phyloP scores from a whole-genome alignment of 768 basidiomycete species.

The Hygrophorus russula region DNA sequence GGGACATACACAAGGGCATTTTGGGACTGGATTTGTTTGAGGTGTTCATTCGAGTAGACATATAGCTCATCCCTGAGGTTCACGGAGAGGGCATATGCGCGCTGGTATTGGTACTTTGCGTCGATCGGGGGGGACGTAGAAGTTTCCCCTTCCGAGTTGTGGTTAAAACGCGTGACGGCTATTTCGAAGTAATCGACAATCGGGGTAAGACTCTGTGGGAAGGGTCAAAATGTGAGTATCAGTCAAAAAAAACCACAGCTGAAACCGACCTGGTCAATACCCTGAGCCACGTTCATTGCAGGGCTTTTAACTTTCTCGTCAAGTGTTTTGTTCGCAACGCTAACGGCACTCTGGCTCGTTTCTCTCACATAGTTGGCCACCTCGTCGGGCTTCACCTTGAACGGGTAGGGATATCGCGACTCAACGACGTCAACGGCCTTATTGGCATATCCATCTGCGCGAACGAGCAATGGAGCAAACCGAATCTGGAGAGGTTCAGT shows the following conservation, averaged over 20 bases:
- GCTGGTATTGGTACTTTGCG: slow-evolving; percentile 69
- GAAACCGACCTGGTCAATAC: slow-evolving; percentile 60
- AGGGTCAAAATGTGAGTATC: slow-evolving; percentile 5
- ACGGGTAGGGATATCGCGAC: slow-evolving; percentile 65
- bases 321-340: slow-evolving; percentile 45
- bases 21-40: slow-evolving; percentile 60
- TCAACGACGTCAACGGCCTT: slow-evolving; percentile 66
- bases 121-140: too few species aligned
- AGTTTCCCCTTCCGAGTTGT: slow-evolving; percentile 34
- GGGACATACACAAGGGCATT: slow-evolving; percentile 48
- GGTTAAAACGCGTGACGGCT: slow-evolving; percentile 38
- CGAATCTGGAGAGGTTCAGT: slow-evolving; percentile 56
- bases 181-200: slow-evolving; percentile 62
- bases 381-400: slow-evolving; percentile 64
- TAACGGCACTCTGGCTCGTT: slow-evolving; percentile 30
- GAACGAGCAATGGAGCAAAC: slow-evolving; percentile 53
- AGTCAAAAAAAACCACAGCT: slow-evolving; percentile 10
- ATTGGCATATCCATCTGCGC: slow-evolving; percentile 59
- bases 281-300: slow-evolving; percentile 49
- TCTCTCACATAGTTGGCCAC: slow-evolving; percentile 50
- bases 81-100: slow-evolving; percentile 54
- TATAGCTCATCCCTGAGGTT: slow-evolving; percentile 52
- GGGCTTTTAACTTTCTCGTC: slow-evolving; percentile 57
- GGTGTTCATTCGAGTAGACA: slow-evolving; percentile 58
- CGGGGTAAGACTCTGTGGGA: slow-evolving; percentile 52